phyloP scores from a whole-genome alignment of 352 stramenopile species.

The Globisporangium irregulare region DNA sequence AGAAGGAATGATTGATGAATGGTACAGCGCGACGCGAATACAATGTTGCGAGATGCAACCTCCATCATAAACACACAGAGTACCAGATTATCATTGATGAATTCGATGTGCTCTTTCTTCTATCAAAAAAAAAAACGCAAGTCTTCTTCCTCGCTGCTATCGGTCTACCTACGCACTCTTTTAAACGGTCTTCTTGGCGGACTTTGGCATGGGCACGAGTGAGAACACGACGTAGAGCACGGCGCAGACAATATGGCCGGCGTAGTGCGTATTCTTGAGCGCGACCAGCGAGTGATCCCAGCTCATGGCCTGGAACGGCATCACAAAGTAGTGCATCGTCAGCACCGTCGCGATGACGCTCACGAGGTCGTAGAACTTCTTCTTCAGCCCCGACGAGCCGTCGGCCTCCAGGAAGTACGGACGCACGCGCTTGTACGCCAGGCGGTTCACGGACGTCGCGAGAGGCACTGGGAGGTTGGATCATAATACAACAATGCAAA shows the following conservation, averaged over 20 bases:
- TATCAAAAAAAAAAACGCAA: conserved; percentile 4
- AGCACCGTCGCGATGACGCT: conserved; percentile 44
- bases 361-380: conserved; percentile 65
- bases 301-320: conserved; percentile 73
- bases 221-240: conserved; percentile 74
- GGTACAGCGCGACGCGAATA: too few species aligned
- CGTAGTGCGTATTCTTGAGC: conserved; percentile 69
- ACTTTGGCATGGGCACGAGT: conserved; percentile 50
- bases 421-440: conserved; percentile 62
- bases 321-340: conserved; percentile 68
- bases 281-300: conserved; percentile 61
- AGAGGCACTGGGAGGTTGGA: conserved; percentile 38
- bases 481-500: background rate
- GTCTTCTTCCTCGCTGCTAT: too few species aligned
- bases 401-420: conserved; percentile 64
- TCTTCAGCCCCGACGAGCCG: conserved; percentile 40
- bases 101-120: background rate
- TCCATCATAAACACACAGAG: background rate
- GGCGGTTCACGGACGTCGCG: conserved; percentile 62
- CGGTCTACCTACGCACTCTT: background rate
- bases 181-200: conserved; percentile 57
- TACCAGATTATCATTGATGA: background rate
- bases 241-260: conserved; percentile 58
- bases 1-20: background rate
- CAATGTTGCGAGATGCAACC: too few species aligned